Evolutionary conservation across 2,329 filamentous ascomycete species (phyloP).

Genomic region (Trichoderma atrobrunneum): DNA sequence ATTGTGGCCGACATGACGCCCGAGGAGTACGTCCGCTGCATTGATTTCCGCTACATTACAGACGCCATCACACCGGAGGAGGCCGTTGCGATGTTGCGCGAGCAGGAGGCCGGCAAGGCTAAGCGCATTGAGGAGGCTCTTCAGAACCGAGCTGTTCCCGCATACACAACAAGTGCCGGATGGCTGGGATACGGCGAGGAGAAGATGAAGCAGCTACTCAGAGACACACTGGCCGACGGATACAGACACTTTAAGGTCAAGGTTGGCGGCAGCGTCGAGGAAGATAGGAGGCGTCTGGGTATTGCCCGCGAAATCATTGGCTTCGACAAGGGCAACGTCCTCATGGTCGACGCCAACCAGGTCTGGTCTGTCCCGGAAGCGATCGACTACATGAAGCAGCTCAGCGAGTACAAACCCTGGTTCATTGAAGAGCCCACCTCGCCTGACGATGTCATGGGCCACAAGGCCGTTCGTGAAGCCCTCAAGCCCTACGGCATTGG

Average conservation of each 20-base stretch:
- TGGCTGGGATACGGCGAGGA: constrained; percentile 91
- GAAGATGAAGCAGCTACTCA: constrained; percentile 73
- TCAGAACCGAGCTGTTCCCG: constrained; percentile 72
- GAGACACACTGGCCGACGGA: constrained; percentile 71
- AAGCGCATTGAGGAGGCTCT: constrained; percentile 72
- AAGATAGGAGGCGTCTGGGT: constrained; percentile 65
- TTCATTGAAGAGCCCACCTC: constrained; percentile 94
- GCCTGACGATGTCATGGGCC: constrained; percentile 84
- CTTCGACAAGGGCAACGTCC: constrained; percentile 75
- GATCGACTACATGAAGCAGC: constrained; percentile 79
- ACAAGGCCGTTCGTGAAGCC: constrained; percentile 79
- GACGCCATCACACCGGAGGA: constrained; percentile 88
- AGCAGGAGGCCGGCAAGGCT: constrained; percentile 64
- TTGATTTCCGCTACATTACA: constrained; percentile 93
- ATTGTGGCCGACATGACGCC: constrained; percentile 88
- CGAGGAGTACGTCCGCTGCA: constrained; percentile 80
- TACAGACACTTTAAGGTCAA: constrained; percentile 91
- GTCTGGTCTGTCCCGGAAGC: constrained; percentile 89
- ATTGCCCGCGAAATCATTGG: constrained; percentile 80
- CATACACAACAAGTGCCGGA: constrained; percentile 85
- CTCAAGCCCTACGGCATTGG: constrained; percentile 72
- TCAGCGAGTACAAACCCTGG: constrained; percentile 82
- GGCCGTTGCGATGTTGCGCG: constrained; percentile 67
- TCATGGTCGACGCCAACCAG: constrained; percentile 95
- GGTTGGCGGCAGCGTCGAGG: constrained; percentile 70